Base-by-base conservation (phyloP, 208 protist genomes). In the Trypanosoma scelopori region DNA sequence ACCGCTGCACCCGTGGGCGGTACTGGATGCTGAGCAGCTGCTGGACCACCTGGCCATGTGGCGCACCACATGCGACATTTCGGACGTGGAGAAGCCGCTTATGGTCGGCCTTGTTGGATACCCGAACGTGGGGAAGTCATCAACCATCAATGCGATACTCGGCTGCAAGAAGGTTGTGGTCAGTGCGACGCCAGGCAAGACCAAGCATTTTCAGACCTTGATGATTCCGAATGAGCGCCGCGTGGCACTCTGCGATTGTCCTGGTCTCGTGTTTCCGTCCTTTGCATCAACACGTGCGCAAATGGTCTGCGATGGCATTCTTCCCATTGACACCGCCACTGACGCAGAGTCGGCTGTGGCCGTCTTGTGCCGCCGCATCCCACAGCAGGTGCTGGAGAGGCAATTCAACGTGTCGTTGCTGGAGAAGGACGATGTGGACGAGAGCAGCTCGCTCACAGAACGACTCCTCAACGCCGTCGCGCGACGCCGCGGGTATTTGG, bases 81-180 rank as follows among this genome's bases (percentile, higher is more conserved):
- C 57, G 7, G 66, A 78, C 30, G 57, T 59, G 1, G 72, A 82
- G 45, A 76, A 70, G 15, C 82, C 87, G 1, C 61, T 97, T 23
- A 90, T 96, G 75, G 82, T 98, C 1, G 97, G 97, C 39, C 76
- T 99, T 30, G 96, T 99, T 11, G 98, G 98, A 7, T 99, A 98
- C 84, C 98, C 98, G 0, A 99, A 99, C 77, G 98, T 99, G 30
- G 98, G 98, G 59, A 99, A 99, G 82, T 97, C 85, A 5, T 97
- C 89, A 25, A 99, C 97, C 0, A 98, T 99, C 69, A 99, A 99
- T 84, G 95, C 92, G 0, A 85, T 99, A 32, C 86, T 91, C 49
- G 84, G 88, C 35, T 82, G 73, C 27, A 99, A 99, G 82, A 93
- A 93, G 62, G 98, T 99, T 0, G 84, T 95, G 13, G 97, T 99